A percentile compares a stretch with the other conserved stretches of the same genome.
Conservation (phyloP, 768 basidiomycete genomes). For the Phlebiopsis flavidoalba region DNA sequence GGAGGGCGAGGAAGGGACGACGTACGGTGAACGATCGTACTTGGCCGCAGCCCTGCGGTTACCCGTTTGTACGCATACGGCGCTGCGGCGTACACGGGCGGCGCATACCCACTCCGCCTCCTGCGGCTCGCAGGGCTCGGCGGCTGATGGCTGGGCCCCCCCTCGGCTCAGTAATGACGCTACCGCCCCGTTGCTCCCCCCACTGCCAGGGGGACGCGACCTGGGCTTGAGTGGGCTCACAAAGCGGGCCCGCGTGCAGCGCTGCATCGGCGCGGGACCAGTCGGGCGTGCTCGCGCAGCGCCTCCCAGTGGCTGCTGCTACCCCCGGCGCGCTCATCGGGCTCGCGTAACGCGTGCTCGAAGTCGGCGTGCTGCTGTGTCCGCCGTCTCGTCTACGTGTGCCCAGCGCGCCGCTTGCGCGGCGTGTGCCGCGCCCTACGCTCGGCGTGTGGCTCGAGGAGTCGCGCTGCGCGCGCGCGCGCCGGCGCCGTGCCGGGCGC, state of each 20-base stretch:
- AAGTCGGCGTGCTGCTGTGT: conserved; percentile 27
- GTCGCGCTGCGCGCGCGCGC: conserved; percentile 13
- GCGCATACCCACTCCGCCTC: too few relatives aligned
- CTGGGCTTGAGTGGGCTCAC: conserved; percentile 13
- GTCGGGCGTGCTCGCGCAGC: conserved; percentile 18
- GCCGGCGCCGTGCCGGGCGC: too few relatives aligned
- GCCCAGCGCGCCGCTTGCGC: conserved; percentile 6
- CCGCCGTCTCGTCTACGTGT: conserved; percentile 21
- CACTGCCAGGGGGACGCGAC: conserved; percentile 9
- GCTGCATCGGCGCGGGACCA: too few relatives aligned
- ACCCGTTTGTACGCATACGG: conserved; percentile 3
- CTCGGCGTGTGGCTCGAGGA: conserved; percentile 11
- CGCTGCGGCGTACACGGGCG: conserved; percentile 1
- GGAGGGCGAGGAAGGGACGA: background rate
- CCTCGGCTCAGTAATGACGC: background rate
- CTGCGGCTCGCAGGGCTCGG: background rate
- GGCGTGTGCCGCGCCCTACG: background rate
- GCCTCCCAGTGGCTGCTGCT: too few relatives aligned
- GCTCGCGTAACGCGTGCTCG: conserved; percentile 18
- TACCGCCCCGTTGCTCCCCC: background rate
- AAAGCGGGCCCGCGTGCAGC: too few relatives aligned
- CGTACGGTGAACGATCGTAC: background rate
- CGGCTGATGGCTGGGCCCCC: background rate
- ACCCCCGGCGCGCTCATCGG: too few relatives aligned
- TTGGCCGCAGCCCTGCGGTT: background rate